phyloP scores from a whole-genome alignment of 352 stramenopile genomes.

The Globisporangium megalacanthum region DNA sequence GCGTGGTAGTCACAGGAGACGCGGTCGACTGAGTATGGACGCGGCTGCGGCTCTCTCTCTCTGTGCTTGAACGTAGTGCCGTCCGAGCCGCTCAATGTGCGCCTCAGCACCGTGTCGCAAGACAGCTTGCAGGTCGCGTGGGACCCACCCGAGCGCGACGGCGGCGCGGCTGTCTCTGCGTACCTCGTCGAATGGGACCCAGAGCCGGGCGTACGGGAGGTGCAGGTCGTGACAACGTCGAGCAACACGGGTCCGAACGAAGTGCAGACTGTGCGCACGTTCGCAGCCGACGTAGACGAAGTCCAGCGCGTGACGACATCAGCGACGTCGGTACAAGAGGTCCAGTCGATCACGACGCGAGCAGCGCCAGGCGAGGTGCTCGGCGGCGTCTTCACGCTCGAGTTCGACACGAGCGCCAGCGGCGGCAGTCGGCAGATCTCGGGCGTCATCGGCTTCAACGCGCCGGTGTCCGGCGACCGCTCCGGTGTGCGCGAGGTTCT shows the following conservation, averaged over 20 bases:
- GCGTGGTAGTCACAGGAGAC: no score
- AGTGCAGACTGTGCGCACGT: slow-evolving; percentile 90
- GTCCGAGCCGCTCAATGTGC: slow-evolving; percentile 53
- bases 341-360: slow-evolving; percentile 85
- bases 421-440: slow-evolving; percentile 89
- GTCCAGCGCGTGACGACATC: slow-evolving; percentile 85
- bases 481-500: slow-evolving; percentile 64
- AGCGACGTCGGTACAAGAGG: slow-evolving; percentile 46
- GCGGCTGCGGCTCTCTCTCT: background rate
- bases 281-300: slow-evolving; percentile 78
- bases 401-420: slow-evolving; percentile 82
- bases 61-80: slow-evolving; percentile 16
- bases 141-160: slow-evolving; percentile 63
- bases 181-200: slow-evolving; percentile 93
- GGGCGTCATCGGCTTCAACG: slow-evolving; percentile 88
- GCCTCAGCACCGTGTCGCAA: slow-evolving; percentile 57
- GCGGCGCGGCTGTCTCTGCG: slow-evolving; percentile 65
- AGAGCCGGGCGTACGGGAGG: slow-evolving; percentile 77
- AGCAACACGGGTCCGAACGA: slow-evolving; percentile 90
- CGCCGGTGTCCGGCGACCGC: slow-evolving; percentile 38
- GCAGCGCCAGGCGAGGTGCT: slow-evolving; percentile 78
- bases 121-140: slow-evolving; percentile 69
- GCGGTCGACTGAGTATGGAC: no score
- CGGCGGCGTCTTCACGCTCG: slow-evolving; percentile 88
- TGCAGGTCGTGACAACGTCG: slow-evolving; percentile 81